phyloP scores from a whole-genome alignment of 345 rosid genomes.

The Citrus mangshanensis region DNA sequence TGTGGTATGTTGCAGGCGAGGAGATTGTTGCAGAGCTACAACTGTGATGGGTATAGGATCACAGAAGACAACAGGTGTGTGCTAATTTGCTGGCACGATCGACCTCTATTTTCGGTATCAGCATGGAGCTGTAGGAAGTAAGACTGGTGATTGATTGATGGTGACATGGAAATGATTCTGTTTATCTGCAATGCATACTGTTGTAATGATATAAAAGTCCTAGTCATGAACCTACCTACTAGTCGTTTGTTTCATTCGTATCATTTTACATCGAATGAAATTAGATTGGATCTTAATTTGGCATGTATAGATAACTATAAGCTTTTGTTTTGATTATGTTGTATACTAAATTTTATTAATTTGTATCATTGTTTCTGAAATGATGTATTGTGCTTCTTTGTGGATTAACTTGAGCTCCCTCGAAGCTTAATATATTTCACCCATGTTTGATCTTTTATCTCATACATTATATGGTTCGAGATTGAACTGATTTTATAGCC shows the following conservation, averaged over 20 bases:
- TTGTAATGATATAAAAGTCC: slow-evolving; percentile 1
- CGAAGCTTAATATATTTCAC: background rate
- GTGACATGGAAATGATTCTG: slow-evolving; percentile 9
- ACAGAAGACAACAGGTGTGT: slow-evolving; percentile 77
- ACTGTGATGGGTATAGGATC: slow-evolving; percentile 69
- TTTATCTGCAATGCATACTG: slow-evolving; percentile 4
- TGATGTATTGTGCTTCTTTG: background rate
- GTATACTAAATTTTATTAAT: background rate
- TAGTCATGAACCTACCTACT: background rate
- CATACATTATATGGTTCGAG: no score
- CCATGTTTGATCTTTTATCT: background rate
- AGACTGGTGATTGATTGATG: slow-evolving; percentile 1
- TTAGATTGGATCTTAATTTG: slow-evolving; percentile 8
- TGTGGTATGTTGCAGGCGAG: slow-evolving; percentile 65
- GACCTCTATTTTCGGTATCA: slow-evolving; percentile 73
- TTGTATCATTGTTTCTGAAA: background rate
- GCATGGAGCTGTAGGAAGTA: slow-evolving; percentile 87
- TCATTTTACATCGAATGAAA: background rate
- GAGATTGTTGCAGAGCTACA: slow-evolving; percentile 65
- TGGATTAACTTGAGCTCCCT: background rate
- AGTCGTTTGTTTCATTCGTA: slow-evolving; percentile 1
- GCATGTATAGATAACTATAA: background rate
- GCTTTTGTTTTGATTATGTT: background rate
- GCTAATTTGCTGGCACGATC: slow-evolving; percentile 86
- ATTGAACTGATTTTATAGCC: background rate